Evolutionary conservation across 108 stramenopile genomes (phyloP).

Genomic region (Nitzschia sp.): DNA sequence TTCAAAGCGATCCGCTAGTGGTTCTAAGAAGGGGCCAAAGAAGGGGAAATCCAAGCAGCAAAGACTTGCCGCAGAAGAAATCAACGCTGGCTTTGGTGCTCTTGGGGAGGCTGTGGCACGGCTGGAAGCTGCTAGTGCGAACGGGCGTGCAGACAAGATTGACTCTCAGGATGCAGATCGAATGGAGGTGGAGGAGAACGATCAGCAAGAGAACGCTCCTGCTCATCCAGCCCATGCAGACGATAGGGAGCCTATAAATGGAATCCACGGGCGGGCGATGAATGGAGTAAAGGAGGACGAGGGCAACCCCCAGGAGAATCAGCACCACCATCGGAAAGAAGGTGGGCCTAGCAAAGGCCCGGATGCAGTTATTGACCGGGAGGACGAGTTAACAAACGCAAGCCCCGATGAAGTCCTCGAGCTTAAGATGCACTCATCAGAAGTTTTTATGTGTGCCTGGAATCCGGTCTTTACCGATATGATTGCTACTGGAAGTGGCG

Average conservation of each 20-base stretch:
- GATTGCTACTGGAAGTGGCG: conserved; percentile 94
- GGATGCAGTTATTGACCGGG: conserved; percentile 34
- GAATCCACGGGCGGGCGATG: background rate
- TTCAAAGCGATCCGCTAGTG: conserved; percentile 18
- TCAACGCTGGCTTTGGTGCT: conserved; percentile 26
- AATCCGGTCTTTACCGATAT: conserved; percentile 89
- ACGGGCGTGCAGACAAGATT: background rate
- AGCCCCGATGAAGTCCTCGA: conserved; percentile 63
- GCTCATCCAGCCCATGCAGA: conserved; percentile 10
- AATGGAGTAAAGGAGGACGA: conserved; percentile 6
- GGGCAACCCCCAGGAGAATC: background rate
- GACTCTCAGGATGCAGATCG: conserved; percentile 24
- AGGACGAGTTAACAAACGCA: conserved; percentile 67
- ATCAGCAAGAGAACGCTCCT: conserved; percentile 5
- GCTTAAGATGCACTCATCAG: conserved; percentile 82
- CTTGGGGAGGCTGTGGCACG: conserved; percentile 34
- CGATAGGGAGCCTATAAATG: background rate
- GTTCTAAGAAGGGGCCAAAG: conserved; percentile 40
- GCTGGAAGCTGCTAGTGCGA: conserved; percentile 20
- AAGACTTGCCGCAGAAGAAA: conserved; percentile 9
- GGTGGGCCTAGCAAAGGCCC: conserved; percentile 18
- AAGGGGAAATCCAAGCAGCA: conserved; percentile 34
- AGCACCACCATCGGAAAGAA: conserved; percentile 15
- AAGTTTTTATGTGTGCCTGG: conserved; percentile 98
- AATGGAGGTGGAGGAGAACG: conserved; percentile 26